Conservation (phyloP, 116 monocot genomes). For the Iris pallida region DNA sequence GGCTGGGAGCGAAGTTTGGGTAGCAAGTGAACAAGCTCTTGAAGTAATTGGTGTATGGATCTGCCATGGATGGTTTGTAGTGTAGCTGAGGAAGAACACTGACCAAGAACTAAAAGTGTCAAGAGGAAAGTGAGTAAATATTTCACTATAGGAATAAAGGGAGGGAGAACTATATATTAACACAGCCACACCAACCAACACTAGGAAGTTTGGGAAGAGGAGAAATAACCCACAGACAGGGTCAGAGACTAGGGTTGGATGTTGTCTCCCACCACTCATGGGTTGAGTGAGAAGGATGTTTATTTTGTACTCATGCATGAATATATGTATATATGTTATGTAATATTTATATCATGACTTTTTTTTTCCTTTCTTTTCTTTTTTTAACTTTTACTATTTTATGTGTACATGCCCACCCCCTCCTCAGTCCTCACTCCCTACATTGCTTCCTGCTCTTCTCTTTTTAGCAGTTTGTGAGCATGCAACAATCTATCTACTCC, state of each 20-base stretch:
- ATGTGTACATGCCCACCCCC: too few species aligned
- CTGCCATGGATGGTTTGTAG: constrained; percentile 58
- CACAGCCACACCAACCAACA: not conserved
- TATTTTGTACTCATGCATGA: not conserved
- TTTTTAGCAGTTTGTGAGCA: too few species aligned
- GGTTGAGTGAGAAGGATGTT: not conserved
- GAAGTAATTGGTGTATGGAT: constrained; percentile 63
- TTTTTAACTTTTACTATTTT: too few species aligned
- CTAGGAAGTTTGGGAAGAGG: too few species aligned
- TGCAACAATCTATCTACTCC: too few species aligned
- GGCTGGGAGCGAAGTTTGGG: constrained; percentile 29
- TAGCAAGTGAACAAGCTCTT: constrained; percentile 42
- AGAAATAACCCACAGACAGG: constrained; percentile 9
- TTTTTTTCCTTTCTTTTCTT: too few species aligned
- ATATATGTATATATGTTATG: too few species aligned
- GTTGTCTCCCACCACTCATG: constrained; percentile 14
- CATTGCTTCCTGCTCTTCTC: too few species aligned
- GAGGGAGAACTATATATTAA: constrained; percentile 8
- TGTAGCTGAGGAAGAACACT: constrained; percentile 2
- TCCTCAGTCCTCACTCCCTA: too few species aligned
- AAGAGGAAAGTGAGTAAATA: not conserved
- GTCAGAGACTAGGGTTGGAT: constrained; percentile 5
- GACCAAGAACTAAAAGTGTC: not conserved
- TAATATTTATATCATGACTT: too few species aligned
- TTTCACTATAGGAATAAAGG: not conserved